Evolutionary conservation across 2,329 filamentous ascomycete species (phyloP), one percentile per base, ranked within the genome.

Genomic region (Tolypocladium ophioglossoides): DNA sequence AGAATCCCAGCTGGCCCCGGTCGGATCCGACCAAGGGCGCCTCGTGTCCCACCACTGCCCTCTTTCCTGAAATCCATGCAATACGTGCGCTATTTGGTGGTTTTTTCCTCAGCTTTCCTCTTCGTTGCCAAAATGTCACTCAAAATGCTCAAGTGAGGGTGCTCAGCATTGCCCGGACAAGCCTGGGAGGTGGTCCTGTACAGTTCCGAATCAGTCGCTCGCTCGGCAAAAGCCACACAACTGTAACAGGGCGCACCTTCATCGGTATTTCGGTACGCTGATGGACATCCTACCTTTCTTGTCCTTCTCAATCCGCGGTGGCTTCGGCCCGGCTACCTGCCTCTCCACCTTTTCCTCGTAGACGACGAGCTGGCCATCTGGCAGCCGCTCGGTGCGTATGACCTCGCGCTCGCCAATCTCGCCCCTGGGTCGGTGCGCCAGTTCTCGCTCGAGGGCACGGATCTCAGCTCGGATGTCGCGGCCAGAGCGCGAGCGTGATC

Each of bases 231-330:
- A 9, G 27, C 44, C 44, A 48, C 27, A 9, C 27, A 32, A 34
- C 44, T 60, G 50, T 57, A 60, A 59, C 63, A 63, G 63, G 63
- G 69, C 77, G 69, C 73, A 78, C 75, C 74, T 78, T 77, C 72
- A 79, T 72, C 76, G 81, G 72, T 83, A 79, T 74, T 84, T 83
- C 66, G 87, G 87, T 72, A 89, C 81, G 76, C 87, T 88, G 75
- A 91, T 84, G 77, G 85, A 83, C 83, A 94, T 85, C 87, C 86
- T 94, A 95, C 91, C 91, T 91, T 89, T 94, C 78, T 86, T 86
- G 74, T 96, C 90, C 78, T 87, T 90, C 74, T 90, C 87, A 64
- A 96, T 83, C 62, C 86, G 78, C 58, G 87, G 75, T 53, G 80
- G 80, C 67, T 74, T 78, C 64, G 72, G 72, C 50, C 74, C 73